phyloP scores from a whole-genome alignment of 1,284 basidiomycete species.

The Athelia psychrophila region DNA sequence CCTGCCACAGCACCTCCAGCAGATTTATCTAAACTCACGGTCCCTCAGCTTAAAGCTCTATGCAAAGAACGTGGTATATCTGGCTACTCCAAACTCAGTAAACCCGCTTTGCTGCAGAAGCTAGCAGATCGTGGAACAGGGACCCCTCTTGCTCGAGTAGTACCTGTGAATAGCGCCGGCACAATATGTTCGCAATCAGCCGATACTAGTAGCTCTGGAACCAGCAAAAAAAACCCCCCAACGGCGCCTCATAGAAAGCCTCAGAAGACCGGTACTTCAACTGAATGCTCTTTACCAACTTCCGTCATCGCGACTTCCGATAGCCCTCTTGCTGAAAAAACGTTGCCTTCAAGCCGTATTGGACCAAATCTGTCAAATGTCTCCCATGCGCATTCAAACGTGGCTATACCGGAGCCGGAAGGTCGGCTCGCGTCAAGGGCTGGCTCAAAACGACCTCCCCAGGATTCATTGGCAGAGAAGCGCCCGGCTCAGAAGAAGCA shows the following conservation, averaged over 20 bases:
- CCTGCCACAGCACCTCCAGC: no score
- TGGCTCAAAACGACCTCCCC: no score
- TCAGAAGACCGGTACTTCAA: neutral
- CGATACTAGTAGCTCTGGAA: no score
- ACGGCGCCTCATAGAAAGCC: neutral
- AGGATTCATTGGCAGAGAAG: no score
- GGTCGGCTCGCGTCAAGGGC: no score
- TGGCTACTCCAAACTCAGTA: slow-evolving; percentile 67
- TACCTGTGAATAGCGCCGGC: neutral
- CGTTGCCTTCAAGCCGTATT: neutral
- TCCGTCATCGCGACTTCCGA: neutral
- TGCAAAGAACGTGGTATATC: slow-evolving; percentile 61
- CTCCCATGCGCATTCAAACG: neutral
- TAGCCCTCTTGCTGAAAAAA: neutral
- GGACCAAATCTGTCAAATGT: neutral
- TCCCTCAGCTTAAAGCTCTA: slow-evolving; percentile 59
- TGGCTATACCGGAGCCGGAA: neutral
- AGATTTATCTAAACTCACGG: slow-evolving; percentile 33
- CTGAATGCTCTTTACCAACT: neutral
- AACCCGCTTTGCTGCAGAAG: slow-evolving; percentile 53
- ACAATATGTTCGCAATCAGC: neutral
- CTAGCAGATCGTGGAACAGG: slow-evolving; percentile 20
- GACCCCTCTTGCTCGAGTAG: neutral
- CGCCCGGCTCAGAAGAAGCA: no score
- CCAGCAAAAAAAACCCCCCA: neutral